These are phyloP conservation scores for Medicago truncatula DNA, from an alignment of 306 rosid genomes.

Conservation along the genomic window DNA sequence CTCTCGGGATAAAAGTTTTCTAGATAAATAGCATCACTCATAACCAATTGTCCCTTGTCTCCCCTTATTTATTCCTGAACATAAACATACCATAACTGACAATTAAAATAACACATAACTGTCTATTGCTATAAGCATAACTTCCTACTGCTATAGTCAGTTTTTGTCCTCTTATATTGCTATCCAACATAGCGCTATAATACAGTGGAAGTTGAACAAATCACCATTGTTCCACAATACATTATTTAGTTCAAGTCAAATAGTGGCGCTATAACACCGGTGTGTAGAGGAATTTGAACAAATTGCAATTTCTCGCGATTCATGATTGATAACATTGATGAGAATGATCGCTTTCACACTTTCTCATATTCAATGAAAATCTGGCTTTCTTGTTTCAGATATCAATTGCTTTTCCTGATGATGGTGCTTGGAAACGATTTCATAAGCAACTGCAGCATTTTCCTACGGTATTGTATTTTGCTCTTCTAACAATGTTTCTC, in stretches of 20 bases:
- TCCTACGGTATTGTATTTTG: conserved; percentile 69
- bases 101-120: background rate
- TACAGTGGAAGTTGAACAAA: background rate
- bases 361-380: conserved; percentile 29
- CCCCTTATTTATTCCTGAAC: no score
- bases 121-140: background rate
- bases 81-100: background rate
- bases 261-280: background rate
- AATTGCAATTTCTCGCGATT: background rate
- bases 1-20: no score
- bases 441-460: conserved; percentile 93
- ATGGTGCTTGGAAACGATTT: conserved; percentile 99
- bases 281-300: background rate
- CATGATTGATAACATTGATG: background rate
- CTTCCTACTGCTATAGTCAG: no score
- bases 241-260: background rate
- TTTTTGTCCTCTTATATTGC: no score
- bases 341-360: conserved; percentile 4
- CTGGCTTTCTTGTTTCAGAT: conserved; percentile 57
- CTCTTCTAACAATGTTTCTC: conserved; percentile 28
- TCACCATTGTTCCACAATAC: background rate
- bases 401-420: conserved; percentile 95
- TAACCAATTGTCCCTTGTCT: background rate
- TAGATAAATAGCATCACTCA: no score
- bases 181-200: background rate